Conservation (phyloP, 23 red algal genomes). For the Cyanidiococcus yangmingshanensis region DNA sequence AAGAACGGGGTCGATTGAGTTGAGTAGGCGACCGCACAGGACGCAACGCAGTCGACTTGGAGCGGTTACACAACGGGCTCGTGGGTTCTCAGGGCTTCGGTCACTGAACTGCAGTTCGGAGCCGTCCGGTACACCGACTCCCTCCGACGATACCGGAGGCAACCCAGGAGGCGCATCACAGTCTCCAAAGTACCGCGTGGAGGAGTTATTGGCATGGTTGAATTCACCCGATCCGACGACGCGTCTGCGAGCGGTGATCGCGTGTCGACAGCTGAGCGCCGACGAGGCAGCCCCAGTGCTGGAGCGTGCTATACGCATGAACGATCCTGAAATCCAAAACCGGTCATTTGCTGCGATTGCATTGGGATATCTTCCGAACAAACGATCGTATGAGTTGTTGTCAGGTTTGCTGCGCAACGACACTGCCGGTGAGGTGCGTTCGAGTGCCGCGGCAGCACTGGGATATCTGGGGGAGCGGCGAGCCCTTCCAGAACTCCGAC, state of each 20-base stretch:
- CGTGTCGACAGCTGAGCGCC: not conserved
- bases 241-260: slow-evolving; percentile 6
- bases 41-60: too few relatives aligned
- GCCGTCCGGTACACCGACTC: not conserved
- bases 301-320: not conserved
- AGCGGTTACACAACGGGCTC: too few relatives aligned
- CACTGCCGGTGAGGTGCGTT: slow-evolving; percentile 7
- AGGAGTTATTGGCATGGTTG: not conserved
- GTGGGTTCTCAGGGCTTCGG: too few relatives aligned
- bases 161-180: not conserved
- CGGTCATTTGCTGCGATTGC: not conserved
- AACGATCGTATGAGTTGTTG: slow-evolving; percentile 22
- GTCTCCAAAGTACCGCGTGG: not conserved
- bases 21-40: too few relatives aligned
- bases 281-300: slow-evolving; percentile 1
- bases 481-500: slow-evolving; percentile 9
- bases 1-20: too few relatives aligned
- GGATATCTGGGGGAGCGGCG: slow-evolving; percentile 25
- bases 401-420: slow-evolving; percentile 1
- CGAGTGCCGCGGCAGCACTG: slow-evolving; percentile 18
- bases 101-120: not conserved
- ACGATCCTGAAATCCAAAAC: slow-evolving; percentile 7
- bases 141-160: not conserved
- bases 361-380: not conserved
- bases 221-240: not conserved